phyloP scores from a whole-genome alignment of 352 stramenopile genomes.

The Pythium utonaiense region DNA sequence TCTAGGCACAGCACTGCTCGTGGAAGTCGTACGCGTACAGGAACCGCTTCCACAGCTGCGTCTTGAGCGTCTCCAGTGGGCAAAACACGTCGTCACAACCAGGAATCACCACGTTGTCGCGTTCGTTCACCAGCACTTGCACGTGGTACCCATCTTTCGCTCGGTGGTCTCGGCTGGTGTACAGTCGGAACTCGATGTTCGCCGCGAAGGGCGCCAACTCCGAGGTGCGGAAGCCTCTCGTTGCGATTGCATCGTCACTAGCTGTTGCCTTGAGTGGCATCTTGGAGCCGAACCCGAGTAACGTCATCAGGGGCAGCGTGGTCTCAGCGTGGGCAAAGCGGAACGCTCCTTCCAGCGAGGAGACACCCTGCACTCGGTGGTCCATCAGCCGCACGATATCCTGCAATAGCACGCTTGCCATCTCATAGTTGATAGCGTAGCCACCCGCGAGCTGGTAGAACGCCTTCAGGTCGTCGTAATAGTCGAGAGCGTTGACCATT shows the following conservation, averaged over 20 bases:
- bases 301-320: slow-evolving; percentile 58
- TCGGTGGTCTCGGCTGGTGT: neutral
- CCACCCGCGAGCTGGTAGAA: slow-evolving; percentile 64
- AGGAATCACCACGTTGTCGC: slow-evolving; percentile 28
- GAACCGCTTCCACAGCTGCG: slow-evolving; percentile 31
- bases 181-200: slow-evolving; percentile 75
- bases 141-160: slow-evolving; percentile 17
- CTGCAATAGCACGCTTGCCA: slow-evolving; percentile 56
- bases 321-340: slow-evolving; percentile 78
- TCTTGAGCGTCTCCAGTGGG: slow-evolving; percentile 38
- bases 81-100: slow-evolving; percentile 47
- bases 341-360: slow-evolving; percentile 38
- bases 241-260: slow-evolving; percentile 34
- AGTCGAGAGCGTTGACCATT: slow-evolving; percentile 55
- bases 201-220: slow-evolving; percentile 57
- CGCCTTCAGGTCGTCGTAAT: slow-evolving; percentile 57
- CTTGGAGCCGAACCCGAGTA: slow-evolving; percentile 51
- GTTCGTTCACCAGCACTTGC: slow-evolving; percentile 37
- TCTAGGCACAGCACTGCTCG: slow-evolving; percentile 26
- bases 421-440: slow-evolving; percentile 74
- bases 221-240: slow-evolving; percentile 53
- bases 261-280: slow-evolving; percentile 33
- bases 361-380: slow-evolving; percentile 33
- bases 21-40: slow-evolving; percentile 42
- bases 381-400: slow-evolving; percentile 52